Evolutionary conservation across 345 rosid genomes (phyloP).

Genomic region (Populus ilicifolia): DNA sequence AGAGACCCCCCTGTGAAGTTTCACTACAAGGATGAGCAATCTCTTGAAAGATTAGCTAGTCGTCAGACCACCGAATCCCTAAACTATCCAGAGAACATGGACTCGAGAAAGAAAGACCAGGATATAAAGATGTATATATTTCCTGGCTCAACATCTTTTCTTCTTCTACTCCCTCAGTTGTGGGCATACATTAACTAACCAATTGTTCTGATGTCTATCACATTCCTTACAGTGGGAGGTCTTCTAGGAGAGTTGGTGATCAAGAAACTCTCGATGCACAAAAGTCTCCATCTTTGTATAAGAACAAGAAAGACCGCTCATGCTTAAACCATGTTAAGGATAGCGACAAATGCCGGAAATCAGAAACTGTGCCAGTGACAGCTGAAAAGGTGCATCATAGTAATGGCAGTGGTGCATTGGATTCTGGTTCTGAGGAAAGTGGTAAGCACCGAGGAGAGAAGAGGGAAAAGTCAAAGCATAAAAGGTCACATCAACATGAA

Average conservation of each 20-base stretch:
- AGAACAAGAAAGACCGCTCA: conserved; percentile 34
- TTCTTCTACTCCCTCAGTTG: conserved; percentile 9
- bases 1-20: conserved; percentile 28
- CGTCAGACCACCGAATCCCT: conserved; percentile 21
- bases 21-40: conserved; percentile 22
- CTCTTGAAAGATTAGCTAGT: conserved; percentile 27
- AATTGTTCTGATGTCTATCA: conserved; percentile 13
- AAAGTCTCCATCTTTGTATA: conserved; percentile 33
- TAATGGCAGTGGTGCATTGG: conserved; percentile 37
- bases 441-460: conserved; percentile 36
- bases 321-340: conserved; percentile 33
- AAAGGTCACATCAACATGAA: conserved; percentile 49
- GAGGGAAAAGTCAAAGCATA: conserved; percentile 61
- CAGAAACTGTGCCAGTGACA: conserved; percentile 24
- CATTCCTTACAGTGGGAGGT: conserved; percentile 50
- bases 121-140: conserved; percentile 46
- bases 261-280: conserved; percentile 36
- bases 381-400: conserved; percentile 40
- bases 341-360: conserved; percentile 19
- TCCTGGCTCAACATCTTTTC: background rate
- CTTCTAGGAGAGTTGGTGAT: conserved; percentile 31
- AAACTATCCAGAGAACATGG: conserved; percentile 23
- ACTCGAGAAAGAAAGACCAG: conserved; percentile 32
- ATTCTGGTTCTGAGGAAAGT: conserved; percentile 54
- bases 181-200: background rate